Percentiles rank a stretch among this genome's conserved stretches.
Conservation (phyloP, 192 early-diverging fungal species). For the Chytriomyces hyalinus region DNA sequence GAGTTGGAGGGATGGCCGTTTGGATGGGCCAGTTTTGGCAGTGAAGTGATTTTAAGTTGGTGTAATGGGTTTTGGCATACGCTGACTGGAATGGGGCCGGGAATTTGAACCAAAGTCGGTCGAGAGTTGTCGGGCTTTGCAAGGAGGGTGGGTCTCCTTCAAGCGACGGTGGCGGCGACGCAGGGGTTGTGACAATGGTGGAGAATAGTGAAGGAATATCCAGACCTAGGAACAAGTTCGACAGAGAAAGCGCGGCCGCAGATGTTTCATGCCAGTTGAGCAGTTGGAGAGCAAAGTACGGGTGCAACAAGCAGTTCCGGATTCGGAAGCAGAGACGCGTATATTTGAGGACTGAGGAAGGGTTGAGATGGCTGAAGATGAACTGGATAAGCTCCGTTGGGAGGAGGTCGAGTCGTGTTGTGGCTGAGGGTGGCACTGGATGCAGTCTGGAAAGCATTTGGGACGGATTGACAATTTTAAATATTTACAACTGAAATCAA, state of each 20-base stretch:
- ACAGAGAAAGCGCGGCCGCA: background rate
- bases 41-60: background rate
- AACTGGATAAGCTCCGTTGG: background rate
- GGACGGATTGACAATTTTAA: background rate
- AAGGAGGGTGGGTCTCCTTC: background rate
- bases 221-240: background rate
- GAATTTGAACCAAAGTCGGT: background rate
- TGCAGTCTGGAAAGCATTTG: background rate
- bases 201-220: background rate
- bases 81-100: background rate
- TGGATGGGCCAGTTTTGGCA: background rate
- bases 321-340: background rate
- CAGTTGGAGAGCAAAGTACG: background rate
- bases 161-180: background rate
- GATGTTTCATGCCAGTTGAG: background rate
- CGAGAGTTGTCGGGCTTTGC: background rate
- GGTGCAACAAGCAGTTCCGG: background rate
- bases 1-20: background rate
- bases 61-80: background rate
- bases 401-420: background rate
- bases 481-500: background rate
- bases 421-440: background rate
- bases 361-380: background rate
- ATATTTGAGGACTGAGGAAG: background rate
- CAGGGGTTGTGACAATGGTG: background rate